These are phyloP conservation scores for Mucor plumbeus DNA, from an alignment of 371 early-diverging fungal genomes.

Conservation along the genomic window DNA sequence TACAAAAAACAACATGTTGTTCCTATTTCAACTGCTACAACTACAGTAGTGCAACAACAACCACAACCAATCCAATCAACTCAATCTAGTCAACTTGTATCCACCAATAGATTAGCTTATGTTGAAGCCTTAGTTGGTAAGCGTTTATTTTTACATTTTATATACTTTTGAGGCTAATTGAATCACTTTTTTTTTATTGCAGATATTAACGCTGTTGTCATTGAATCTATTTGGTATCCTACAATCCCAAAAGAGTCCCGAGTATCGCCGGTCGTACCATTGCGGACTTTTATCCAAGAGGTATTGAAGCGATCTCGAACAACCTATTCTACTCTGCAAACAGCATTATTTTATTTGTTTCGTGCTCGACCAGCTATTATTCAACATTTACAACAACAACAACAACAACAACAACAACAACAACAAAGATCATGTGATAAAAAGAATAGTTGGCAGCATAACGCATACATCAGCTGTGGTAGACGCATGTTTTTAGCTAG, in stretches of 20 bases:
- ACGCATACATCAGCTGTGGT: constrained; percentile 67
- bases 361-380: constrained; percentile 49
- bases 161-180: constrained; percentile 4
- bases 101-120: constrained; percentile 43
- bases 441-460: constrained; percentile 25
- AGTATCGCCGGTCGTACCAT: constrained; percentile 62
- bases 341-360: constrained; percentile 74
- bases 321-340: constrained; percentile 81
- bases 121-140: constrained; percentile 62
- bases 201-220: constrained; percentile 66
- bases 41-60: not conserved
- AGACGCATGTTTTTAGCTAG: constrained; percentile 77
- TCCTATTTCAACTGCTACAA: not conserved
- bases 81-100: constrained; percentile 22
- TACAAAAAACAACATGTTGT: constrained; percentile 16
- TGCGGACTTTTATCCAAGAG: constrained; percentile 78
- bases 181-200: not conserved
- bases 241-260: constrained; percentile 33
- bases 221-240: constrained; percentile 63
- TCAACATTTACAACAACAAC: constrained; percentile 17
- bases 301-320: constrained; percentile 77
- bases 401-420: constrained; percentile 1
- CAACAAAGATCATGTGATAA: constrained; percentile 10
- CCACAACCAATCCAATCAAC: not conserved
- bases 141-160: constrained; percentile 8